phyloP scores from a whole-genome alignment of 805 yeast genomes.

The Wickerhamiella domercqiae region DNA sequence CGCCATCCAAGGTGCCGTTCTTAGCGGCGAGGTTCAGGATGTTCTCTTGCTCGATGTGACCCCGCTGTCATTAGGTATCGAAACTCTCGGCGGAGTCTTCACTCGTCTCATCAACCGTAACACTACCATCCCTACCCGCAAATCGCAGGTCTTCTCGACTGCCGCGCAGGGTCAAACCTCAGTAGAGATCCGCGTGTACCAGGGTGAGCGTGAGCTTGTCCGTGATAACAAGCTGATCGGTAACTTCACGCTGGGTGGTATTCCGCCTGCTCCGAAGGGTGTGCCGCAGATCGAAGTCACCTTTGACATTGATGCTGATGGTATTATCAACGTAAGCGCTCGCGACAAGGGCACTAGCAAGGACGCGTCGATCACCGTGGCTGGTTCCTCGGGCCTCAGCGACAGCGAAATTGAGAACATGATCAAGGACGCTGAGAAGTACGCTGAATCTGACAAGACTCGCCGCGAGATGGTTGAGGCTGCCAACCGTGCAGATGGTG shows the following conservation, averaged over 20 bases:
- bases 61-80: constrained; percentile 86
- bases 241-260: constrained; percentile 88
- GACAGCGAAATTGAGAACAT: constrained; percentile 81
- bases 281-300: constrained; percentile 90
- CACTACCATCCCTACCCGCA: constrained; percentile 94
- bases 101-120: constrained; percentile 82
- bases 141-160: constrained; percentile 90
- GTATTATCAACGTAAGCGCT: constrained; percentile 90
- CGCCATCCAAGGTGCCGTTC: constrained; percentile 93
- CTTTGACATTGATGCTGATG: constrained; percentile 94
- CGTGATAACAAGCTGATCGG: constrained; percentile 96
- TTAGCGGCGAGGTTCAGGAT: constrained; percentile 89
- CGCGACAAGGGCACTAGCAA: constrained; percentile 86
- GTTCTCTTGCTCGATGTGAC: constrained; percentile 81
- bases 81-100: constrained; percentile 96
- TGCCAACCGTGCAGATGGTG: constrained; percentile 74
- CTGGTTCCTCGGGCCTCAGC: constrained; percentile 87
- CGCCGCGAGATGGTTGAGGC: constrained; percentile 69
- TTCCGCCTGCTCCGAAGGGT: constrained; percentile 92
- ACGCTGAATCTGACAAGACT: constrained; percentile 75
- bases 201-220: constrained; percentile 97
- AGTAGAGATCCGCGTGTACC: constrained; percentile 95
- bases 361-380: constrained; percentile 89
- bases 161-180: constrained; percentile 95
- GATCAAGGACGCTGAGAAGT: constrained; percentile 83